phyloP scores from a whole-genome alignment of 768 basidiomycete genomes.

The Phanerodontia chrysosporium region DNA sequence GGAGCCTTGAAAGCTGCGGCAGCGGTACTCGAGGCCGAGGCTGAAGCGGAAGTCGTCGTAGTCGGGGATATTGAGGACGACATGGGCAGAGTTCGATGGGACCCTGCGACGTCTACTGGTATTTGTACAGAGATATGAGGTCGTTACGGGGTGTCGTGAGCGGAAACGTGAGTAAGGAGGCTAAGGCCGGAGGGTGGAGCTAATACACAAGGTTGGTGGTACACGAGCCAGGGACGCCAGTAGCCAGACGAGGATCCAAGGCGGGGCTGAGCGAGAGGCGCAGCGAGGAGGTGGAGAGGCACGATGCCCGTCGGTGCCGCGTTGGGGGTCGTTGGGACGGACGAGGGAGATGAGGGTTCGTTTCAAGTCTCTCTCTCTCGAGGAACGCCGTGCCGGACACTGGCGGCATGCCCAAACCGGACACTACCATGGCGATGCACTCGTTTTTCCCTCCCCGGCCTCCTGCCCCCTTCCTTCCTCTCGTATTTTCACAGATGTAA shows the following conservation, averaged over 20 bases:
- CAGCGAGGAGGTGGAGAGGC: not conserved
- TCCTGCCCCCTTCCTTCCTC: not conserved
- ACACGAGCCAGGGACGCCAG: not conserved
- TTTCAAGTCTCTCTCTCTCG: not conserved
- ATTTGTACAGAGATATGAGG: not conserved
- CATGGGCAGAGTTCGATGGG: not conserved
- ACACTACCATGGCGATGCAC: conserved; percentile 6
- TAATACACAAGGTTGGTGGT: not conserved
- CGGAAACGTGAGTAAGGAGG: not conserved
- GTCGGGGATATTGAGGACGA: conserved; percentile 2
- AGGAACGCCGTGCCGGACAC: not conserved
- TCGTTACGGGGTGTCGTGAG: not conserved
- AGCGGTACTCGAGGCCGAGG: conserved; percentile 19
- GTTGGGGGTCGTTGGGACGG: not conserved
- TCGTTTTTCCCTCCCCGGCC: not conserved
- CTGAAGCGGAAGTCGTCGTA: conserved; percentile 15
- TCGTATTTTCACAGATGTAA: not conserved
- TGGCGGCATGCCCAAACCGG: not conserved
- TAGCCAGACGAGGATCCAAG: not conserved
- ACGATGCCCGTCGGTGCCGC: not conserved
- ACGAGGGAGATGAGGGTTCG: not conserved
- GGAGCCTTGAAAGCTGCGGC: conserved; percentile 18
- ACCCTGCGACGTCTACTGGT: not conserved
- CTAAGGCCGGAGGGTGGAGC: not conserved
- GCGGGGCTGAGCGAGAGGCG: not conserved